phyloP scores from a whole-genome alignment of 768 basidiomycete genomes.

The Naematelia aurantialba region DNA sequence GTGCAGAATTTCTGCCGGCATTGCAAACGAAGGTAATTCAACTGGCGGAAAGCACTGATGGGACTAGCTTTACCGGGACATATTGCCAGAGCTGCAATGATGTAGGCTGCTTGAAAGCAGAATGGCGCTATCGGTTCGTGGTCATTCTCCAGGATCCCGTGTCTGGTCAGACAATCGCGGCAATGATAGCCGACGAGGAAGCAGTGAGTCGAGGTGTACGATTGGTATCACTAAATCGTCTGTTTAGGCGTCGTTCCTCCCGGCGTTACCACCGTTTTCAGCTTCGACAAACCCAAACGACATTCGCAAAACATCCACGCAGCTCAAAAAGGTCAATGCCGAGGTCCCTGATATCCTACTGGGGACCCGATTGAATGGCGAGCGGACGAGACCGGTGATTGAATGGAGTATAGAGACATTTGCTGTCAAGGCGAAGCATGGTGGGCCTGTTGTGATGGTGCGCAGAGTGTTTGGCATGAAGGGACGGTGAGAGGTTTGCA shows the following conservation, averaged over 20 bases:
- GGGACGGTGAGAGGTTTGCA: neutral
- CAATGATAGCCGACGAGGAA: constrained; percentile 29
- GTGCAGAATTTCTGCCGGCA: constrained; percentile 24
- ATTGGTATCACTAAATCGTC: neutral
- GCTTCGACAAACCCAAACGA: constrained; percentile 24
- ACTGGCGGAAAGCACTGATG: neutral
- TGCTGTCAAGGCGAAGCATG: neutral
- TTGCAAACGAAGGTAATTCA: constrained; percentile 19
- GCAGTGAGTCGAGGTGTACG: constrained; percentile 17
- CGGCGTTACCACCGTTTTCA: constrained; percentile 24
- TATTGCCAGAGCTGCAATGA: constrained; percentile 36
- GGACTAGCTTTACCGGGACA: constrained; percentile 12
- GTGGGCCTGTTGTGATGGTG: constrained; percentile 13
- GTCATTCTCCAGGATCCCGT: constrained; percentile 17
- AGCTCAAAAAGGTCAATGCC: constrained; percentile 6
- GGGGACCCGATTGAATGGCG: constrained; percentile 32
- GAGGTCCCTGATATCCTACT: constrained; percentile 23
- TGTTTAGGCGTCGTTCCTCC: constrained; percentile 26
- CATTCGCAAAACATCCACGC: constrained; percentile 6
- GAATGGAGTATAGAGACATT: constrained; percentile 33
- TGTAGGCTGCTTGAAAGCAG: constrained; percentile 14
- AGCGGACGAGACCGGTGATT: constrained; percentile 14
- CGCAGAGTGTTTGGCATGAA: constrained; percentile 24
- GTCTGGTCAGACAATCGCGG: constrained; percentile 11
- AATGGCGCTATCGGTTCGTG: constrained; percentile 36